Base-by-base conservation (phyloP, 495 filamentous ascomycete species). In the Sordaria brevicollis region DNA sequence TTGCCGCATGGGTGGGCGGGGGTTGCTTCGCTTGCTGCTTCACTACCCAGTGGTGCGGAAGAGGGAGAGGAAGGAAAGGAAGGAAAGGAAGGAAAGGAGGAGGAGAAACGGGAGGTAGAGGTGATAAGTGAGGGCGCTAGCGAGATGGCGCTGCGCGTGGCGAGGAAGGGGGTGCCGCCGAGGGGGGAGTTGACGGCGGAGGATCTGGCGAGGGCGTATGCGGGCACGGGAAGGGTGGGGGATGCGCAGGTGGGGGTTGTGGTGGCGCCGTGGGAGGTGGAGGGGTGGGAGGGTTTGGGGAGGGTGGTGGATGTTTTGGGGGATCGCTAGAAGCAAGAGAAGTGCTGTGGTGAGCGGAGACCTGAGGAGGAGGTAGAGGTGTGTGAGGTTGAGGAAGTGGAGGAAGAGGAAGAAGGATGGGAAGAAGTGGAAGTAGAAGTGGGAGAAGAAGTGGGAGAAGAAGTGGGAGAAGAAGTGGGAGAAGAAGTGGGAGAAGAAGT, bases 141-240 rank as follows among this genome's bases (percentile, higher is more conserved):
- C 0, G 87, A 90, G 67, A 95, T 95, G 91, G 92, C 93, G 57
- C 79, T 96, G 70, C 84, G 89, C 74, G 90, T 92, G 17, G 93
- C 93, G n/a, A 67, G 86, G 25, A 89, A 88, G 73, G 87, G 84
- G 19, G 87, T 91, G 9, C 90, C 93, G 49, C 93, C 93, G 4
- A 72, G 82, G 54, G 90, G 92, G 3, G 82, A 86, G 33, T 79
- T 96, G 34, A 87, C 84, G 8, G 88, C 91, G 17, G 84, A 84
- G 25, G 90, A 91, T 69, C 80, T 98, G 67, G 88, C 91, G 15
- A 79, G 83, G 75, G 90, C 91, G n/a, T 92, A 91, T 81, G 88
- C 90, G 2, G 91, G 92, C 10, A 91, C 91, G 9, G 88, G 90
- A 29, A 87, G 84, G 67, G 81, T 87, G 13, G 84, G 84, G 37